phyloP scores from a whole-genome alignment of 495 filamentous ascomycete genomes.

The Aspergillus nanangensis region DNA sequence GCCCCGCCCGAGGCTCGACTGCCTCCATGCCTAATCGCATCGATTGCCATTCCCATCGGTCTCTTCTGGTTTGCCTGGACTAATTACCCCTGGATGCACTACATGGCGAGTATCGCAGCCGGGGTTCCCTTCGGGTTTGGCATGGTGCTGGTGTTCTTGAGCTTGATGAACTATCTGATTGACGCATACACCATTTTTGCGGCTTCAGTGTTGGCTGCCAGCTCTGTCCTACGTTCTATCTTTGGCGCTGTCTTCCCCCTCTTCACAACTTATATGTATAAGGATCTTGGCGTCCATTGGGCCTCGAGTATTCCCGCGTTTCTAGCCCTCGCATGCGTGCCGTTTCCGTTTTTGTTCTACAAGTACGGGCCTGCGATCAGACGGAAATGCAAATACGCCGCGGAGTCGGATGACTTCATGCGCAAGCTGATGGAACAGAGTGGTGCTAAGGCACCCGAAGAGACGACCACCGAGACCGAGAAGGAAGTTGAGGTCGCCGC shows the following conservation, averaged over 20 bases:
- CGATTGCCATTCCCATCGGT: slow-evolving; percentile 22
- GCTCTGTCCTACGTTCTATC: slow-evolving; percentile 51
- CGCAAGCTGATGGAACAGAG: slow-evolving; percentile 38
- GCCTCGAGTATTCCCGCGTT: slow-evolving; percentile 65
- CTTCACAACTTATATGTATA: slow-evolving; percentile 65
- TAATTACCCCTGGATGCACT: slow-evolving; percentile 55
- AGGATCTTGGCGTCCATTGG: slow-evolving; percentile 64
- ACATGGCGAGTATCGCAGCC: slow-evolving; percentile 50
- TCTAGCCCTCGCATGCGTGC: slow-evolving; percentile 58
- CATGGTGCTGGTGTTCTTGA: slow-evolving; percentile 58
- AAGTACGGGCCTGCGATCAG: slow-evolving; percentile 58
- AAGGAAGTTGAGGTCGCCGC: too few species aligned
- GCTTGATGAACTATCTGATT: slow-evolving; percentile 62
- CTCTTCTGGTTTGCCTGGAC: slow-evolving; percentile 59
- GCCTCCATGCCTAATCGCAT: slow-evolving; percentile 18
- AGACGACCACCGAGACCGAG: background rate
- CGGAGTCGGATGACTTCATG: slow-evolving; percentile 45
- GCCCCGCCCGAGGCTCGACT: slow-evolving; percentile 30
- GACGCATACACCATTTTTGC: slow-evolving; percentile 67
- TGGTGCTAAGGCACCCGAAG: background rate
- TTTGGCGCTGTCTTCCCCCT: slow-evolving; percentile 70
- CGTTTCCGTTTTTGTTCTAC: slow-evolving; percentile 66
- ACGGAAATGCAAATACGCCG: slow-evolving; percentile 59
- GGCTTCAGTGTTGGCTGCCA: slow-evolving; percentile 64
- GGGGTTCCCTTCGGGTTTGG: slow-evolving; percentile 60